Evolutionary conservation across 345 rosid species (phyloP).

Genomic region (Iberis pinnata): DNA sequence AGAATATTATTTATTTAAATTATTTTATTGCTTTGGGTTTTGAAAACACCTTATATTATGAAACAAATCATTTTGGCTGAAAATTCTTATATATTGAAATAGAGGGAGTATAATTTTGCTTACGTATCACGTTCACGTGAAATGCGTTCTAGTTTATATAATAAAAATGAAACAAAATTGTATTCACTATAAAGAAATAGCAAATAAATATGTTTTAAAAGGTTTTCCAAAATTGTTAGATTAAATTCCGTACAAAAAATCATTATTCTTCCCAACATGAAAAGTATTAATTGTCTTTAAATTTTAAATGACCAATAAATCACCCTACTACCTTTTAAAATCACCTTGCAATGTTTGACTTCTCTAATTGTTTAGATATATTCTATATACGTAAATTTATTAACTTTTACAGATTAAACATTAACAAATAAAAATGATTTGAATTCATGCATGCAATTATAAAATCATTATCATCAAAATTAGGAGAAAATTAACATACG

Average conservation of each 20-base stretch:
- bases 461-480: slow-evolving; percentile 13
- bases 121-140: no score
- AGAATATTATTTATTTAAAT: no score
- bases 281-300: not conserved
- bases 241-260: slow-evolving; percentile 7
- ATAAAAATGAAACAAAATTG: slow-evolving; percentile 3
- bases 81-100: no score
- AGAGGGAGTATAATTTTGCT: no score
- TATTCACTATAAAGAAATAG: not conserved
- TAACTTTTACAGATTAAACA: not conserved
- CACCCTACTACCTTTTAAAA: not conserved
- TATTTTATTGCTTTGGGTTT: no score
- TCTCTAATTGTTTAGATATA: slow-evolving; percentile 10
- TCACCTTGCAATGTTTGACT: slow-evolving; percentile 13
- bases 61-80: no score
- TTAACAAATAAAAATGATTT: not conserved
- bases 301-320: not conserved
- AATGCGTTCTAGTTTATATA: no score
- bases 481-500: not conserved
- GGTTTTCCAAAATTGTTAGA: slow-evolving; percentile 10
- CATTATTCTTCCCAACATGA: slow-evolving; percentile 3
- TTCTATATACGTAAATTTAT: not conserved
- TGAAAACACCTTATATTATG: no score
- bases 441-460: slow-evolving; percentile 17
- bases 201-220: not conserved